Evolutionary conservation across 1,139 yeast genomes (phyloP), one percentile per base, ranked within the genome.

Genomic region (Nakaseomyces bracarensis): DNA sequence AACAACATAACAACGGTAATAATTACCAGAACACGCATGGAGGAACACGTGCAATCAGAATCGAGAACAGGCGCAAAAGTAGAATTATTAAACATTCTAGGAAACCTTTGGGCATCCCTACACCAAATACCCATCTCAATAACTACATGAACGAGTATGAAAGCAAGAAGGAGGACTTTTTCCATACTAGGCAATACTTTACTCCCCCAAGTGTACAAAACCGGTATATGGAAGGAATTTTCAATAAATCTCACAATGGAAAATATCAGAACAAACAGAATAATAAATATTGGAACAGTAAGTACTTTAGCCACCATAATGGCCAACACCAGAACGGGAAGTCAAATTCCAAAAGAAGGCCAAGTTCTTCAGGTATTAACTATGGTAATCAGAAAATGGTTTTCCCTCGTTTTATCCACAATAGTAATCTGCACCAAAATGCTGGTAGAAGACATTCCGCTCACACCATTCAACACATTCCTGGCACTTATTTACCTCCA

Each of bases 181-280:
- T 75, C 55, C 75, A 74, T 52, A 70, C 89, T 46, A 82, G 78
- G 50, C 89, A 82, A 55, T 79, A 72, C 51, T 82, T 81, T 56
- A 82, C 93, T 2, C 93, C 93, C 1, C 82, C 81, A 46, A 77
- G 87, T 20, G 82, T 78, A 4, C 75, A 78, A 52, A 75, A 75
- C 49, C 81, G 78, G 52, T 81, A 80, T 55, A 73, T 81, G 81
- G 85, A 77, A 51, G 81, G 80, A 51, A 77, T 77, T 48, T 76
- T 77, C 30, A 77, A 69, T 42, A 46, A 47, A 59, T 65, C 49
- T 53, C 45, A 55, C 54, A 42, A 44, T 57, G 50, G 23, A 44
- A 49, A 18, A 18, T 18, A 28, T 14, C 34, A 22, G 7, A 34
- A 40, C 10, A 35, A 28, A 21, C 38, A 22, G 19, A 14, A 16